Percentiles rank a stretch among this genome's conserved stretches.
Conservation (phyloP, 441 rosid genomes). For the Gossypium laxum region DNA sequence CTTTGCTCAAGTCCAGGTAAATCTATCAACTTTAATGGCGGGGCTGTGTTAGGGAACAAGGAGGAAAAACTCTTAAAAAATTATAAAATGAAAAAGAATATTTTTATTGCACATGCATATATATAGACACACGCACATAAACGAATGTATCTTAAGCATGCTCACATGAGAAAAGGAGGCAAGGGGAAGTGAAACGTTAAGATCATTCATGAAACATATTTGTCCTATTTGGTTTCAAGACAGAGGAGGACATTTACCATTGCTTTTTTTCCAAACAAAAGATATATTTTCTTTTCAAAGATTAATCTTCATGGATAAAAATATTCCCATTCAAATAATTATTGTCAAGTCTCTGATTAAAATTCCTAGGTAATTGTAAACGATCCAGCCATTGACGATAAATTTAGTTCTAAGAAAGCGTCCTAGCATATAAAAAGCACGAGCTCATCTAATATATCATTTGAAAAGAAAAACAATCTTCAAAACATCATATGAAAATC, state of each 20-base stretch:
- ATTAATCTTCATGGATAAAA: neutral
- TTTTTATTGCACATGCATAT: neutral
- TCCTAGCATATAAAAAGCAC: neutral
- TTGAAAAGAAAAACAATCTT: neutral
- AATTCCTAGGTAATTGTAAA: neutral
- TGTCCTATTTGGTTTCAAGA: neutral
- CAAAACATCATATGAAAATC: neutral
- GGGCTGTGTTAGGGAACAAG: conserved; percentile 43
- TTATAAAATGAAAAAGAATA: neutral
- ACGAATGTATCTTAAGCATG: neutral
- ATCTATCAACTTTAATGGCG: conserved; percentile 74
- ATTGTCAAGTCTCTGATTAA: neutral
- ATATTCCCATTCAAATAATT: neutral
- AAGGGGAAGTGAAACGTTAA: neutral
- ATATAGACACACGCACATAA: neutral
- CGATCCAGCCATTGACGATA: neutral
- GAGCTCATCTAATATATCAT: neutral
- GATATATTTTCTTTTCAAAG: neutral
- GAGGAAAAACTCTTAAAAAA: neutral
- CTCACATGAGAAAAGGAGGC: neutral
- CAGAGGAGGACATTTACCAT: neutral
- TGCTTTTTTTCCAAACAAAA: neutral
- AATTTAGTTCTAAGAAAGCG: neutral
- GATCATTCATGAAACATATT: neutral
- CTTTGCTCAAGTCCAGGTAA: conserved; percentile 94